Base-by-base conservation (phyloP, 352 stramenopile species). In the Aphanomyces cochlioides region DNA sequence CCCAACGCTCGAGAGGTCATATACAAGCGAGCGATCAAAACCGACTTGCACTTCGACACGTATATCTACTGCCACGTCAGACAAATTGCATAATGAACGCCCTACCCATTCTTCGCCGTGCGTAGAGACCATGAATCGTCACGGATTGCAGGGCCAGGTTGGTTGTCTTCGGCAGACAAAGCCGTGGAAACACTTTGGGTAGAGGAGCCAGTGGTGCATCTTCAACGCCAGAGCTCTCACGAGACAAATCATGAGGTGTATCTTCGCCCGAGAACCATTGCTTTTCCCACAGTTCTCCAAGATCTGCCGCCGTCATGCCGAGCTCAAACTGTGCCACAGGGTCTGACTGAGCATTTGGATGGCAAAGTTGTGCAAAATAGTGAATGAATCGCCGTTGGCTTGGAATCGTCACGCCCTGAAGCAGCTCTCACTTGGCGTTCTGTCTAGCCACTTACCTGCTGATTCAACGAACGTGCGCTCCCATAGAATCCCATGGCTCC, bases 361-460 rank as follows among this genome's bases (percentile, higher is more conserved):
- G 77, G 59, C 84, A 92, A 70, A 92, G 74, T 4, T 75, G 73
- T 2, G 73, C 75, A 67, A 92, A 95, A 72, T 95, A 95, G 53
- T 61, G 53, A 34, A 93, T 83, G 71, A 93, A 95, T 19, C 85
- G 81, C 28, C 83, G 75, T 56, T 95, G 87, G 72, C 80, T 90
- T 7, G 85, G 79, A 67, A 95, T 95, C 12, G 87, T 95, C 67
- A 95, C 87, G 39, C 87, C 87, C 73, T 95, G 77, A 5, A 64
- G 8, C 8, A 72, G 69, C 13, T 53, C 73, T 2, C 60, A 12
- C n/a, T 38, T 57, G 47, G n/a, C 38, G 7, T 47, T 53, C 47
- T 64, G 74, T n/a, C 70, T 65, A 12, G 66, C 72, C 3, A 68
- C 54, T 13, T 72, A 63, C 38, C 21, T 67, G 72, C 36, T 79